Conservation (phyloP, 257 asterid species). For the Ligustrum vulgare region DNA sequence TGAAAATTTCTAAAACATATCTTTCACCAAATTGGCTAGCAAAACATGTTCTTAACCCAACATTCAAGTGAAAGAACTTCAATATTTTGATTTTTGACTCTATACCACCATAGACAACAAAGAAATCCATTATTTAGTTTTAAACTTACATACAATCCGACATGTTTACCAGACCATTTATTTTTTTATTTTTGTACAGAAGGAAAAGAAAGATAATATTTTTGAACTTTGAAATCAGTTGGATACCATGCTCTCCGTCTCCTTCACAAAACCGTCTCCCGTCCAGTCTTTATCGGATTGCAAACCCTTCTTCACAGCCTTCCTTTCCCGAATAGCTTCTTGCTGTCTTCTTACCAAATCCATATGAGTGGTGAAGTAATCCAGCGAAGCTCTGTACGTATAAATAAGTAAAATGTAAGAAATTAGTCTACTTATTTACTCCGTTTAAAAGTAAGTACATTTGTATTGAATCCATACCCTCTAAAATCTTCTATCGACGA, state of each 20-base stretch:
- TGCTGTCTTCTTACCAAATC: slow-evolving; percentile 70
- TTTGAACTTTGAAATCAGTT: slow-evolving; percentile 37
- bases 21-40: no score
- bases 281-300: slow-evolving; percentile 97
- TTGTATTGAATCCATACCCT: slow-evolving; percentile 48
- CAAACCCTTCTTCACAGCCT: slow-evolving; percentile 72
- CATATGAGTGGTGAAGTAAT: slow-evolving; percentile 68
- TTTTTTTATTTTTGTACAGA: background rate
- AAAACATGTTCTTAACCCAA: background rate
- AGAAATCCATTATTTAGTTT: background rate
- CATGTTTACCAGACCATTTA: slow-evolving; percentile 13
- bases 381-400: slow-evolving; percentile 59
- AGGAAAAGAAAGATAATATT: slow-evolving; percentile 3
- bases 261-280: slow-evolving; percentile 85
- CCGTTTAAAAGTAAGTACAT: background rate
- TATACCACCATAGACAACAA: background rate
- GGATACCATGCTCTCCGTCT: slow-evolving; percentile 92
- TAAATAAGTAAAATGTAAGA: background rate
- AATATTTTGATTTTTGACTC: background rate
- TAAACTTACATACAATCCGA: background rate
- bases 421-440: background rate
- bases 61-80: background rate
- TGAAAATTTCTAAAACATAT: no score
- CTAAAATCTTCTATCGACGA: slow-evolving; percentile 74
- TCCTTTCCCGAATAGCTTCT: slow-evolving; percentile 67